phyloP scores from a whole-genome alignment of 1,284 basidiomycete genomes.

The Ustilago xerochloae region DNA sequence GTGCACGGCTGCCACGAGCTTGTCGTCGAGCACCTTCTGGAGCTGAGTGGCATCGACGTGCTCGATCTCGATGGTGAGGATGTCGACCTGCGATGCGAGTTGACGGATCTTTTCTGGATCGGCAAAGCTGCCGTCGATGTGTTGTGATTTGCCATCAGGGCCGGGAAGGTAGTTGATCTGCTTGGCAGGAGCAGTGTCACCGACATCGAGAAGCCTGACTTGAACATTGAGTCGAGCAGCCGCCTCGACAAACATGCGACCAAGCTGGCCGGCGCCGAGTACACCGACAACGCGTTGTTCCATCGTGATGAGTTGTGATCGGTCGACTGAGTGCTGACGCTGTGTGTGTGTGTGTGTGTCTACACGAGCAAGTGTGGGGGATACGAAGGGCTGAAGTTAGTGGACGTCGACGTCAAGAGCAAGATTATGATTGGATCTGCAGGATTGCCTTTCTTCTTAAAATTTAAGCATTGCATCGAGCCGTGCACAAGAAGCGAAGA shows the following conservation, averaged over 20 bases:
- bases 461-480: not conserved
- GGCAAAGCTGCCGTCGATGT: constrained; percentile 90
- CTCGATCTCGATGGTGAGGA: constrained; percentile 97
- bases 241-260: constrained; percentile 93
- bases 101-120: constrained; percentile 83
- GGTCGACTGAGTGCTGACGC: too few relatives aligned
- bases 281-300: constrained; percentile 58
- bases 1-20: constrained; percentile 74
- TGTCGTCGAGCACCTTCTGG: constrained; percentile 67
- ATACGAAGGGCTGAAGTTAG: not conserved
- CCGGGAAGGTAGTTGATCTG: constrained; percentile 74
- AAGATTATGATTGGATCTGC: constrained; percentile 2
- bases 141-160: constrained; percentile 69
- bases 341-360: too few relatives aligned
- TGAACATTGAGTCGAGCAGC: constrained; percentile 88
- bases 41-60: constrained; percentile 88
- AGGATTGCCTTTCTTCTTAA: not conserved
- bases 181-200: constrained; percentile 85
- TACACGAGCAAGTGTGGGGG: too few relatives aligned
- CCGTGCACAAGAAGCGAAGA: not conserved
- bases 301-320: constrained; percentile 30
- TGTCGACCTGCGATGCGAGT: constrained; percentile 83
- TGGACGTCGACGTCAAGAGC: not conserved
- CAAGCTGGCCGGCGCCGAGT: constrained; percentile 91
- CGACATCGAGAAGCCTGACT: constrained; percentile 87